These are phyloP conservation scores for Coniochaeta ligniaria DNA, from an alignment of 2,329 filamentous ascomycete genomes.

Conservation along the genomic window DNA sequence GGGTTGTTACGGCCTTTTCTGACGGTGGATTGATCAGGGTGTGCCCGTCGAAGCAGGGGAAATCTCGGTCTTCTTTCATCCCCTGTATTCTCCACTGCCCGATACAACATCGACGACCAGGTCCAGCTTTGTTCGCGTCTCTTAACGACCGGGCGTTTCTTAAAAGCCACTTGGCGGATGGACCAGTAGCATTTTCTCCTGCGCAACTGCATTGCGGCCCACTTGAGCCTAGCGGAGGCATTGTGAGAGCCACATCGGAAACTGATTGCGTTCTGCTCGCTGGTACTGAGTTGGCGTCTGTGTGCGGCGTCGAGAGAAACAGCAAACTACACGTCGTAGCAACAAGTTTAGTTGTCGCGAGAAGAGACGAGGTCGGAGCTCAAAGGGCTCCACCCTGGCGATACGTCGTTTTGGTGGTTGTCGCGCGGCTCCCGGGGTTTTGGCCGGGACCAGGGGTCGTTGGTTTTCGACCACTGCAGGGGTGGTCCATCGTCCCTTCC, in stretches of 20 bases:
- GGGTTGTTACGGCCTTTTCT: background rate
- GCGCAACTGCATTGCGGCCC: background rate
- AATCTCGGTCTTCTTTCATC: background rate
- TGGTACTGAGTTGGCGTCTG: background rate
- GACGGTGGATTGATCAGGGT: background rate
- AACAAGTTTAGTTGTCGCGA: background rate
- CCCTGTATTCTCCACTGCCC: background rate
- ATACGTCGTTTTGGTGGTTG: constrained; percentile 1
- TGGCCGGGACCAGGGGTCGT: background rate
- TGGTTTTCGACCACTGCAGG: constrained; percentile 1
- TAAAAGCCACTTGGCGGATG: background rate
- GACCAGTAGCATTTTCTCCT: constrained; percentile 2
- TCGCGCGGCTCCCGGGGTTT: constrained; percentile 1
- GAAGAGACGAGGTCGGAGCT: background rate
- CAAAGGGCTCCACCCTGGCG: background rate
- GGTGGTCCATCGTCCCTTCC: background rate
- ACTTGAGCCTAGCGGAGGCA: background rate
- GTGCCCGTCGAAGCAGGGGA: background rate
- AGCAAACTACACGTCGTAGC: background rate
- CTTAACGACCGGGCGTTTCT: background rate
- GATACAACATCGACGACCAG: background rate
- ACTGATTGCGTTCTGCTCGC: background rate
- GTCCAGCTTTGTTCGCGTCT: background rate
- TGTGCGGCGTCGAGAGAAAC: background rate
- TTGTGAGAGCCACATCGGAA: background rate